phyloP scores from a whole-genome alignment of 352 stramenopile species.

The Phytophthora pseudosyringae region DNA sequence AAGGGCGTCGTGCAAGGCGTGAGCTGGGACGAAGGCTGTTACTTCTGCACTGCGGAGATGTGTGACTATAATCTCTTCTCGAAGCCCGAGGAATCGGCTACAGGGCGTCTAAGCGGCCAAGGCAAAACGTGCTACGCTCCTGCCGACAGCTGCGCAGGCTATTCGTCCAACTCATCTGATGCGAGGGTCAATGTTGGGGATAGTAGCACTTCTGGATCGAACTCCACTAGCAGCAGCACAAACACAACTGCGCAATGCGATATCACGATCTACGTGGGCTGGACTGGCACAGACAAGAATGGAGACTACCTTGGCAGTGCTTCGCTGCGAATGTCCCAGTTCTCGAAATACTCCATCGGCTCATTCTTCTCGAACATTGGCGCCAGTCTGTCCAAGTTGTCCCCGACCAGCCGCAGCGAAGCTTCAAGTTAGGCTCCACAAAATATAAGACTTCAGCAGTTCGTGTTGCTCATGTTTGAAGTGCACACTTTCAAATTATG shows the following conservation, averaged over 20 bases:
- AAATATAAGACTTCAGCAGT: slow-evolving; percentile 5
- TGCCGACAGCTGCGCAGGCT: slow-evolving; percentile 36
- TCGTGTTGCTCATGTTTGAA: slow-evolving; percentile 16
- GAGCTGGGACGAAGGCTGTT: slow-evolving; percentile 85
- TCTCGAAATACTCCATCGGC: slow-evolving; percentile 84
- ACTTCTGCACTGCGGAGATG: slow-evolving; percentile 63
- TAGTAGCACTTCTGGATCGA: slow-evolving; percentile 18
- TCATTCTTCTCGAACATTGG: slow-evolving; percentile 77
- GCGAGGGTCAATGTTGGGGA: slow-evolving; percentile 27
- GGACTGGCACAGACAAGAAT: slow-evolving; percentile 81
- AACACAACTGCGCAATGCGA: slow-evolving; percentile 62
- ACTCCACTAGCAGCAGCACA: slow-evolving; percentile 23
- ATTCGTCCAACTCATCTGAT: slow-evolving; percentile 24
- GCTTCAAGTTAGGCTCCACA: slow-evolving; percentile 12
- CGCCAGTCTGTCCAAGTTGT: slow-evolving; percentile 54
- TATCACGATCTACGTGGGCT: slow-evolving; percentile 80
- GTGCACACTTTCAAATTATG: slow-evolving; percentile 15
- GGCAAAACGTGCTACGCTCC: slow-evolving; percentile 75
- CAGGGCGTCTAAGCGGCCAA: slow-evolving; percentile 49
- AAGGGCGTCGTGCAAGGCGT: slow-evolving; percentile 79
- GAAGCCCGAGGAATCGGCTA: slow-evolving; percentile 52
- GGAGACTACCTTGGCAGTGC: slow-evolving; percentile 82
- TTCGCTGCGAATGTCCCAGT: slow-evolving; percentile 82
- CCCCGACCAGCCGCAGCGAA: slow-evolving; percentile 59
- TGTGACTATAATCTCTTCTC: slow-evolving; percentile 78